Conservation (phyloP, 352 stramenopile genomes). For the Phytophthora sojae region DNA sequence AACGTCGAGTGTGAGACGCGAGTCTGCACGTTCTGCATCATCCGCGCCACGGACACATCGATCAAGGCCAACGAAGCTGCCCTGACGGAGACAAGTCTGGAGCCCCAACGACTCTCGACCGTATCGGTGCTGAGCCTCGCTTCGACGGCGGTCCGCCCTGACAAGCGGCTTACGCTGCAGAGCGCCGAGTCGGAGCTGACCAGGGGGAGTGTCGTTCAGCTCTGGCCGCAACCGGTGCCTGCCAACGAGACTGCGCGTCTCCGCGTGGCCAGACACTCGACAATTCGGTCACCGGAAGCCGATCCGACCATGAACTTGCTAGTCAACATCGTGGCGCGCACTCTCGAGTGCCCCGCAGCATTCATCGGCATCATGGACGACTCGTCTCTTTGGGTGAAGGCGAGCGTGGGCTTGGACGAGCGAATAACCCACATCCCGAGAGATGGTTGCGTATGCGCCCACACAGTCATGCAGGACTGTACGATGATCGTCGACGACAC, state of each 20-base stretch:
- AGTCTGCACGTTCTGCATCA: conserved; percentile 85
- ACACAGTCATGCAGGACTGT: conserved; percentile 50
- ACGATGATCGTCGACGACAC: conserved; percentile 77
- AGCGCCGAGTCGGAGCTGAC: conserved; percentile 74
- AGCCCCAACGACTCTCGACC: conserved; percentile 25
- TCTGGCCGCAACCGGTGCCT: conserved; percentile 61
- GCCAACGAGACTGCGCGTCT: conserved; percentile 60
- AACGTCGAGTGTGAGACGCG: conserved; percentile 82
- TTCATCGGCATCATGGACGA: conserved; percentile 78
- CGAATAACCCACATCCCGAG: conserved; percentile 54
- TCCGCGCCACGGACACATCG: conserved; percentile 74
- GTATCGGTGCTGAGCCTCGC: conserved; percentile 40
- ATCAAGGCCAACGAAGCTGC: conserved; percentile 64
- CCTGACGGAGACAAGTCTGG: conserved; percentile 39
- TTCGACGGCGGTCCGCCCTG: conserved; percentile 17
- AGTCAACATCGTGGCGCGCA: conserved; percentile 72
- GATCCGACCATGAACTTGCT: conserved; percentile 82
- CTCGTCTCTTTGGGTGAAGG: conserved; percentile 68
- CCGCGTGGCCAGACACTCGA: conserved; percentile 58
- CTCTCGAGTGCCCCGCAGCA: conserved; percentile 68
- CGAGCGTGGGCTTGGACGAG: conserved; percentile 66
- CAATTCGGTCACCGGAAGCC: conserved; percentile 56
- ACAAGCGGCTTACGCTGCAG: conserved; percentile 60
- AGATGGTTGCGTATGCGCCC: conserved; percentile 64
- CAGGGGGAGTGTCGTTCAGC: conserved; percentile 66